phyloP scores from a whole-genome alignment of 129 eudicot species.

The Flaveria sonorensis region DNA sequence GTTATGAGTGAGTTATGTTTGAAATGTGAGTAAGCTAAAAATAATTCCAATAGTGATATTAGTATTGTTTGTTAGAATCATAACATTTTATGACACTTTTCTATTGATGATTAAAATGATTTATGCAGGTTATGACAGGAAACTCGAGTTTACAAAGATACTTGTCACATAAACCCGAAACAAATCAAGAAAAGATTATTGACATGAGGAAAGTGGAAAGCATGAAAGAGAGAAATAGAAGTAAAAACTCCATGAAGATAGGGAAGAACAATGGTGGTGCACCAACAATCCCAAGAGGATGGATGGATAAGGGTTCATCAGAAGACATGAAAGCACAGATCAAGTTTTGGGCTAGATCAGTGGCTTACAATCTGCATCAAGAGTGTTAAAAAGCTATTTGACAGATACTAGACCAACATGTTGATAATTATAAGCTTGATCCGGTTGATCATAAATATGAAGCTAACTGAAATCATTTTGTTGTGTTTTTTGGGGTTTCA shows the following conservation, averaged over 20 bases:
- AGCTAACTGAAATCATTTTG: constrained; percentile 24
- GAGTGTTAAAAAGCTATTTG: constrained; percentile 36
- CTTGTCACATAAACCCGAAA: constrained; percentile 29
- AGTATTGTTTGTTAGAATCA: neutral
- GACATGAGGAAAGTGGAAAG: constrained; percentile 40
- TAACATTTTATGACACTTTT: neutral
- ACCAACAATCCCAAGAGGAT: constrained; percentile 40
- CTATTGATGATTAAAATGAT: neutral
- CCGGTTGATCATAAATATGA: constrained; percentile 29
- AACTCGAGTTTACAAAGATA: constrained; percentile 51
- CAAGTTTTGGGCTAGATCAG: constrained; percentile 90
- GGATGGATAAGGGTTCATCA: constrained; percentile 51
- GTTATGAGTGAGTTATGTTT: too few species aligned
- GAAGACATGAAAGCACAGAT: constrained; percentile 86
- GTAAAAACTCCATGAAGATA: constrained; percentile 24
- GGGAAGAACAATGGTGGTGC: constrained; percentile 44
- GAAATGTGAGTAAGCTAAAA: neutral
- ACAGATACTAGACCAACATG: constrained; percentile 26
- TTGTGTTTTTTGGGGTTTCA: constrained; percentile 17
- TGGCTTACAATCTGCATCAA: constrained; percentile 76
- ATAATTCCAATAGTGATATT: neutral
- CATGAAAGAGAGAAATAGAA: constrained; percentile 35
- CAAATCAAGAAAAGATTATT: constrained; percentile 37
- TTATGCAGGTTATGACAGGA: constrained; percentile 46
- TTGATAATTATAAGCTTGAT: constrained; percentile 26